Evolutionary conservation across 768 basidiomycete genomes (phyloP).

Genomic region (Boletus pseudo-olivaceus): DNA sequence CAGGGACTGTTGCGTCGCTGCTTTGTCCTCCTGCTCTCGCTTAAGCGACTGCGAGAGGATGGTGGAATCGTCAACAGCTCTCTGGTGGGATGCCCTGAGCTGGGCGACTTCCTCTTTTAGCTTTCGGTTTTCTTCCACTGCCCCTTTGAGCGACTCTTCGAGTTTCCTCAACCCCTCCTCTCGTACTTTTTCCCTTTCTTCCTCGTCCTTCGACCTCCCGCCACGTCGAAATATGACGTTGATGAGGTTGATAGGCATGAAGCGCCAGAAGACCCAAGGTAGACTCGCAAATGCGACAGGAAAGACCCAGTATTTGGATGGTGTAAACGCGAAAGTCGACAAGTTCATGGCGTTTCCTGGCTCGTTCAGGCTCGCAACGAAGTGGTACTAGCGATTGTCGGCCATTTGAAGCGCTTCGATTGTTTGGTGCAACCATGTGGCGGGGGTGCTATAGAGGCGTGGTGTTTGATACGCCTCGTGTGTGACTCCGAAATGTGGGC

Average conservation of each 20-base stretch:
- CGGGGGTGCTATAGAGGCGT: conserved; percentile 22
- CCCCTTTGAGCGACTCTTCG: conserved; percentile 5
- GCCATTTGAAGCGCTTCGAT: conserved; percentile 25
- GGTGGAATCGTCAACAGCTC: conserved; percentile 8
- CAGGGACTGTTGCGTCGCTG: conserved; percentile 13
- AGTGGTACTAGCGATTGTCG: conserved; percentile 12
- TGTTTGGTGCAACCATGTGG: conserved; percentile 29
- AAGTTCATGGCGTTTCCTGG: conserved; percentile 26
- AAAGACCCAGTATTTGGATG: conserved; percentile 27
- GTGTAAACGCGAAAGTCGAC: conserved; percentile 25
- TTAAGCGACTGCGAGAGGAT: conserved; percentile 16
- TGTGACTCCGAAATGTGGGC: neutral
- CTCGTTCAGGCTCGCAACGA: conserved; percentile 20
- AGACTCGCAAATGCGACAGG: conserved; percentile 30
- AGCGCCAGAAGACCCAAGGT: conserved; percentile 21
- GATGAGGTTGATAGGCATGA: neutral
- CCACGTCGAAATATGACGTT: neutral
- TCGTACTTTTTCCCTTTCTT: conserved; percentile 12
- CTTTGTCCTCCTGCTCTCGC: conserved; percentile 18
- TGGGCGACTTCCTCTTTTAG: conserved; percentile 19
- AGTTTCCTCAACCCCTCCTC: conserved; percentile 18
- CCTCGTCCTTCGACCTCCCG: conserved; percentile 19
- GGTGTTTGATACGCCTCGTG: conserved; percentile 23
- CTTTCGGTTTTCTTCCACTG: conserved; percentile 14
- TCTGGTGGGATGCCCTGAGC: conserved; percentile 7